A percentile compares a stretch with the other conserved stretches of the same genome.
These are phyloP conservation scores for Gaeumannomyces sp. DNA, from an alignment of 2,329 filamentous ascomycete genomes.

Conservation along the genomic window DNA sequence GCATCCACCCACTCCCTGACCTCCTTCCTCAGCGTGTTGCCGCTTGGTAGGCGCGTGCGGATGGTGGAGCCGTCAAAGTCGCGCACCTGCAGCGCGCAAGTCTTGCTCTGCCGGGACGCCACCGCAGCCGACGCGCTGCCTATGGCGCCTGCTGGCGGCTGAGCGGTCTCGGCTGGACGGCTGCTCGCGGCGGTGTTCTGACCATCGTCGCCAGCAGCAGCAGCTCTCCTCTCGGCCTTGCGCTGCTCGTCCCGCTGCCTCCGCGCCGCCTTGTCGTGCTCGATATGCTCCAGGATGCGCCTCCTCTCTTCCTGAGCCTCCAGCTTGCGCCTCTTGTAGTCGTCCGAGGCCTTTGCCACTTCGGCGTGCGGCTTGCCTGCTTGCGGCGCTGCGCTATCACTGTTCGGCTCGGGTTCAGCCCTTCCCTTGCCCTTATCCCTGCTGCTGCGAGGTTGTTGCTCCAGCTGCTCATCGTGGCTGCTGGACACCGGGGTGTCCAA, in stretches of 20 bases:
- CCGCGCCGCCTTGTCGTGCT: slow-evolving; percentile 67
- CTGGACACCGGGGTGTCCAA: slow-evolving; percentile 15
- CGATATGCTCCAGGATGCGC: slow-evolving; percentile 67
- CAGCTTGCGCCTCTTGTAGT: slow-evolving; percentile 57
- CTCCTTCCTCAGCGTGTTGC: slow-evolving; percentile 54
- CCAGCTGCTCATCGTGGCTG: slow-evolving; percentile 16
- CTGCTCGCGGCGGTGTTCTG: slow-evolving; percentile 10
- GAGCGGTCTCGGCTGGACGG: not conserved
- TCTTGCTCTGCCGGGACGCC: slow-evolving; percentile 20
- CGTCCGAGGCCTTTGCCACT: slow-evolving; percentile 42
- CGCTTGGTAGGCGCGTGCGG: slow-evolving; percentile 62
- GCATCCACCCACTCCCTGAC: slow-evolving; percentile 75
- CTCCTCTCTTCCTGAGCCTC: slow-evolving; percentile 63
- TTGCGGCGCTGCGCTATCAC: slow-evolving; percentile 14
- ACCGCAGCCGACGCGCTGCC: slow-evolving; percentile 23
- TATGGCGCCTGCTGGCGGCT: slow-evolving; percentile 15
- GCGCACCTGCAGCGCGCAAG: slow-evolving; percentile 67
- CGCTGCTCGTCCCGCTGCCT: slow-evolving; percentile 48
- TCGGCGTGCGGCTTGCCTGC: slow-evolving; percentile 23
- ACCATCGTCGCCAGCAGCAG: not conserved
- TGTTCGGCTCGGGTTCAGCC: slow-evolving; percentile 19
- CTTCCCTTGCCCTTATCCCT: slow-evolving; percentile 32
- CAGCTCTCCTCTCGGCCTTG: slow-evolving; percentile 32
- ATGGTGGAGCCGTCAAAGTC: slow-evolving; percentile 80
- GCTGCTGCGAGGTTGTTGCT: slow-evolving; percentile 23